These are phyloP conservation scores for Salvia sclarea DNA, from an alignment of 305 asterid genomes.

Conservation along the genomic window DNA sequence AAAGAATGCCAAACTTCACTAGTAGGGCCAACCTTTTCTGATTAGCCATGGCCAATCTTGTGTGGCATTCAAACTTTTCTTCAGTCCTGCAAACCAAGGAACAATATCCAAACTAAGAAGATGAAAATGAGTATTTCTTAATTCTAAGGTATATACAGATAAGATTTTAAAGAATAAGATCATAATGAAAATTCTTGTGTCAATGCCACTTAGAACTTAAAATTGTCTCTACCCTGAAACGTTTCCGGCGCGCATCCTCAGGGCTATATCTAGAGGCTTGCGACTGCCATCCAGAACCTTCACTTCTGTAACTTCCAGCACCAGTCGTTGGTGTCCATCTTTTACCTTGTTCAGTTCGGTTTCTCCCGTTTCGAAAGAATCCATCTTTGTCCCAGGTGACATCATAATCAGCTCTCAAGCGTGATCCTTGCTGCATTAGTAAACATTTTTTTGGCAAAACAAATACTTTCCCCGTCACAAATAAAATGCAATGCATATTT, in stretches of 20 bases:
- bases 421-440: conserved; percentile 82
- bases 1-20: conserved; percentile 5
- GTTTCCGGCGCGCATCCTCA: conserved; percentile 62
- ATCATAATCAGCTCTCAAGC: conserved; percentile 82
- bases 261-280: conserved; percentile 50
- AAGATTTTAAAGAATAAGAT: not conserved
- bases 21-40: conserved; percentile 12
- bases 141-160: not conserved
- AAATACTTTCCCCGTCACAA: conserved; percentile 17
- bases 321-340: conserved; percentile 58
- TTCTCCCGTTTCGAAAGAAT: conserved; percentile 55
- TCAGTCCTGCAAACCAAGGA: conserved; percentile 43
- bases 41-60: conserved; percentile 26
- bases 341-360: conserved; percentile 56
- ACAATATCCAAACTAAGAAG: not conserved
- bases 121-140: not conserved
- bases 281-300: conserved; percentile 50
- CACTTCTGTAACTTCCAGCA: conserved; percentile 46
- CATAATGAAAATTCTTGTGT: conserved; percentile 7
- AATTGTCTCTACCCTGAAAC: conserved; percentile 59
- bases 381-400: conserved; percentile 84
- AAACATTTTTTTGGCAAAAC: conserved; percentile 23
- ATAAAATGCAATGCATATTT: conserved; percentile 11
- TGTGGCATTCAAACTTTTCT: conserved; percentile 18
- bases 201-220: not conserved